Evolutionary conservation across 2,329 filamentous ascomycete species (phyloP).

Genomic region (Colletotrichum trifolii): DNA sequence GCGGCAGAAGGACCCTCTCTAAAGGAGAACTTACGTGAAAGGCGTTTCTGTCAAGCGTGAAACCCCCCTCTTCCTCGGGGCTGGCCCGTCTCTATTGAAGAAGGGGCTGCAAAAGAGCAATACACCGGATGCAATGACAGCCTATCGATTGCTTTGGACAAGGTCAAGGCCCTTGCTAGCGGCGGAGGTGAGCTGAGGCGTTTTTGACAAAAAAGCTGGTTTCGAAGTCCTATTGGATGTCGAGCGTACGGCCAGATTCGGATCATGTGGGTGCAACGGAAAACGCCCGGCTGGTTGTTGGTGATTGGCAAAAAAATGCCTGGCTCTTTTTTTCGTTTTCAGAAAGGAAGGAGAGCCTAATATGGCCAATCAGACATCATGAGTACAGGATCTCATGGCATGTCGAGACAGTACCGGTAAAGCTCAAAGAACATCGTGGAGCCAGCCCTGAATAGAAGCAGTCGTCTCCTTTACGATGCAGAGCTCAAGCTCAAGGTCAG

Average conservation of each 20-base stretch:
- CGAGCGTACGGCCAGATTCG: constrained; percentile 35
- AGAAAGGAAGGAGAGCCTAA: background rate
- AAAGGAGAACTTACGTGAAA: constrained; percentile 15
- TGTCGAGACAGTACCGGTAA: too few relatives aligned
- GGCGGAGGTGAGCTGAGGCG: constrained; percentile 48
- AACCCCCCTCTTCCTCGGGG: constrained; percentile 10
- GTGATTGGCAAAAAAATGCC: constrained; percentile 37
- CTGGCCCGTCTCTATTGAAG: constrained; percentile 24
- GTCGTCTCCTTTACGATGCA: too few relatives aligned
- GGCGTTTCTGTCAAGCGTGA: constrained; percentile 26
- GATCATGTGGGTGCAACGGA: constrained; percentile 22
- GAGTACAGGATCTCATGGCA: too few relatives aligned
- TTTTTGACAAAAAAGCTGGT: constrained; percentile 44
- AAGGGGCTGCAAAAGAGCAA: constrained; percentile 34
- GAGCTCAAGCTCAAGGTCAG: too few relatives aligned
- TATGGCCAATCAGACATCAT: constrained; percentile 26
- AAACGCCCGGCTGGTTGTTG: constrained; percentile 11
- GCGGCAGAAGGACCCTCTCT: constrained; percentile 13
- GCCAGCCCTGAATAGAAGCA: too few relatives aligned
- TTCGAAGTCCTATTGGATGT: constrained; percentile 46
- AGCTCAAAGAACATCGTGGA: too few relatives aligned
- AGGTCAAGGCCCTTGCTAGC: constrained; percentile 41
- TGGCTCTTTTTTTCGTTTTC: background rate
- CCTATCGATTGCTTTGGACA: constrained; percentile 45
- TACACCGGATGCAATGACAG: constrained; percentile 42